phyloP scores from a whole-genome alignment of 768 basidiomycete genomes.

The Asterophora lycoperdoides region DNA sequence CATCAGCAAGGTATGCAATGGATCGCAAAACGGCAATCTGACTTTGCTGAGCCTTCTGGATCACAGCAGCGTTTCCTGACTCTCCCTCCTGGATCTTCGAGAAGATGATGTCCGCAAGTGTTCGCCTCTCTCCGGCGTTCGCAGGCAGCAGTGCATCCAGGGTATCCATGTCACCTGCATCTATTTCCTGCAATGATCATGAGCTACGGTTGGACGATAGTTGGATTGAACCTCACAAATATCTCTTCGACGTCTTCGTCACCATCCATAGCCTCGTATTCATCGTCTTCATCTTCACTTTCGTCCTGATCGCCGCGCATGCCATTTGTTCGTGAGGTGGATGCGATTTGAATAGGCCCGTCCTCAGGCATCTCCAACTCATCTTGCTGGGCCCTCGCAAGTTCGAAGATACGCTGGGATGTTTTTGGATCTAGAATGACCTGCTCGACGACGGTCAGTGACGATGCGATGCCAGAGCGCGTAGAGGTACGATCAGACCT shows the following conservation, averaged over 20 bases:
- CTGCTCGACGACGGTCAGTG: conserved; percentile 34
- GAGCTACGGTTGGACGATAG: conserved; percentile 6
- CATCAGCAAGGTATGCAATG: not conserved
- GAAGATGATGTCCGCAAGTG: conserved; percentile 96
- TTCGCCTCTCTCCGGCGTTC: conserved; percentile 72
- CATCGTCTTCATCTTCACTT: conserved; percentile 36
- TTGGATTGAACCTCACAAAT: conserved; percentile 42
- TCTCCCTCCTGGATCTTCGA: conserved; percentile 78
- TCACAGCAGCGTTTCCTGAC: conserved; percentile 46
- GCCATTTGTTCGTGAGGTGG: conserved; percentile 32
- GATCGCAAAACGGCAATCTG: not conserved
- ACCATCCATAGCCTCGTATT: conserved; percentile 32
- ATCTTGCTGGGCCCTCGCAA: conserved; percentile 91
- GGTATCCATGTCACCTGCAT: conserved; percentile 82
- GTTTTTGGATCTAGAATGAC: conserved; percentile 73
- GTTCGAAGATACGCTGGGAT: conserved; percentile 83
- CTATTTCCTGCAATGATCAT: conserved; percentile 63
- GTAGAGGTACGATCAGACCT: conserved; percentile 37
- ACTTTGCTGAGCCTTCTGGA: conserved; percentile 63
- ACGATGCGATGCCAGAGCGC: conserved; percentile 1
- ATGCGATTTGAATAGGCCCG: conserved; percentile 28
- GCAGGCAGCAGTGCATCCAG: conserved; percentile 78
- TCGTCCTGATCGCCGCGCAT: conserved; percentile 43
- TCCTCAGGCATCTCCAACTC: conserved; percentile 66
- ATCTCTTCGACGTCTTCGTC: conserved; percentile 56